Evolutionary conservation across 352 stramenopile genomes (phyloP).

Genomic region (Phytophthora idaei): DNA sequence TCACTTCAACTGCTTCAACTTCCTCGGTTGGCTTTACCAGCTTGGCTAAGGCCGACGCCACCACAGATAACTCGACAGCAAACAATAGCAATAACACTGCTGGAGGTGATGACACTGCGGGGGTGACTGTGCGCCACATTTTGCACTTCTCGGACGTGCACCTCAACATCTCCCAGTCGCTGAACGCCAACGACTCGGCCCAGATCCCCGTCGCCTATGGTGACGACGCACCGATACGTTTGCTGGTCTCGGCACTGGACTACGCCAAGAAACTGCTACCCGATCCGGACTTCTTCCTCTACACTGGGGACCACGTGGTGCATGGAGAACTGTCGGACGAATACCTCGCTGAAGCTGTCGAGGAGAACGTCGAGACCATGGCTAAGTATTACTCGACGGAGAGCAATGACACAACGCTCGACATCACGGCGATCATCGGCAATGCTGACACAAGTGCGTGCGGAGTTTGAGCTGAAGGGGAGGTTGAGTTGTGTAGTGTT

Average conservation of each 20-base stretch:
- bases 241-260: constrained; percentile 66
- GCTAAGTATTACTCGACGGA: constrained; percentile 56
- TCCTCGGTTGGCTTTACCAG: constrained; percentile 5
- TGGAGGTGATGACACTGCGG: background rate
- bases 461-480: background rate
- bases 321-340: constrained; percentile 59
- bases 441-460: constrained; percentile 69
- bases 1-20: constrained; percentile 23
- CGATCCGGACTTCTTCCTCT: constrained; percentile 72
- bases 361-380: constrained; percentile 63
- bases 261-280: constrained; percentile 64
- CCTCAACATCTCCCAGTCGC: constrained; percentile 63
- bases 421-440: constrained; percentile 73
- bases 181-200: constrained; percentile 46
- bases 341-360: constrained; percentile 57
- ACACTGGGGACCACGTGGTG: constrained; percentile 73
- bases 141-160: constrained; percentile 87
- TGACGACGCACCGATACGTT: constrained; percentile 48
- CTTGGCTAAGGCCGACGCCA: background rate
- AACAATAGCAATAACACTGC: background rate
- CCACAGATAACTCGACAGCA: no score
- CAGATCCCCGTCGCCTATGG: constrained; percentile 48
- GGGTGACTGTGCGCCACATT: constrained; percentile 43
- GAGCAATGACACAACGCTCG: constrained; percentile 34
- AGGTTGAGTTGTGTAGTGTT: background rate